These are phyloP conservation scores for Cladophialophora yegresii DNA, from an alignment of 2,329 filamentous ascomycete species.

Conservation along the genomic window DNA sequence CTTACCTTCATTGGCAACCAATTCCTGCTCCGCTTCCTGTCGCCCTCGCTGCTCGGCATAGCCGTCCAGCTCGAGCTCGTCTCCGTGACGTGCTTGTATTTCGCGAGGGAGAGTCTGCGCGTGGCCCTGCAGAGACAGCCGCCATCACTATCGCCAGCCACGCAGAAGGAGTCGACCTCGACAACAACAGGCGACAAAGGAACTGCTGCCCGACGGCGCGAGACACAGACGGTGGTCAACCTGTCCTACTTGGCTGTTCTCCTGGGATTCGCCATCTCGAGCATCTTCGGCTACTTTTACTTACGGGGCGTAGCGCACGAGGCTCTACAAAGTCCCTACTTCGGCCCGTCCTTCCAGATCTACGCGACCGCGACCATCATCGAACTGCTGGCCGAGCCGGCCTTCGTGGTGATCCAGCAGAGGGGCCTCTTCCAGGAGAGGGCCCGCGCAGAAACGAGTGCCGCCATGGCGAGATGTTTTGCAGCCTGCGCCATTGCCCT, in stretches of 20 bases:
- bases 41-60: conserved; percentile 78
- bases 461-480: conserved; percentile 75
- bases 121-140: conserved; percentile 84
- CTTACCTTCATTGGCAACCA: conserved; percentile 93
- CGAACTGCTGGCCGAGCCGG: conserved; percentile 83
- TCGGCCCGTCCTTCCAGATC: conserved; percentile 58
- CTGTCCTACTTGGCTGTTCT: conserved; percentile 76
- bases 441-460: conserved; percentile 78
- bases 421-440: conserved; percentile 76
- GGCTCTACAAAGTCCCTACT: conserved; percentile 61
- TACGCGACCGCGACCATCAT: conserved; percentile 63
- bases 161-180: conserved; percentile 15
- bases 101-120: conserved; percentile 85
- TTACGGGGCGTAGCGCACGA: conserved; percentile 56
- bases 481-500: conserved; percentile 69
- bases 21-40: conserved; percentile 81
- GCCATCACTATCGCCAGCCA: conserved; percentile 33
- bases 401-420: conserved; percentile 84
- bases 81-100: conserved; percentile 90
- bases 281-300: conserved; percentile 68
- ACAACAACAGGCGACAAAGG: conserved; percentile 25
- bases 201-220: conserved; percentile 30
- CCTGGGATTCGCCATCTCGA: conserved; percentile 66
- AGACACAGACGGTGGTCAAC: conserved; percentile 77
- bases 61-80: conserved; percentile 91